A percentile compares a stretch with the other conserved stretches of the same genome.
phyloP scores from a whole-genome alignment of 2,329 filamentous ascomycete genomes.

The Tetracladium maxilliforme region DNA sequence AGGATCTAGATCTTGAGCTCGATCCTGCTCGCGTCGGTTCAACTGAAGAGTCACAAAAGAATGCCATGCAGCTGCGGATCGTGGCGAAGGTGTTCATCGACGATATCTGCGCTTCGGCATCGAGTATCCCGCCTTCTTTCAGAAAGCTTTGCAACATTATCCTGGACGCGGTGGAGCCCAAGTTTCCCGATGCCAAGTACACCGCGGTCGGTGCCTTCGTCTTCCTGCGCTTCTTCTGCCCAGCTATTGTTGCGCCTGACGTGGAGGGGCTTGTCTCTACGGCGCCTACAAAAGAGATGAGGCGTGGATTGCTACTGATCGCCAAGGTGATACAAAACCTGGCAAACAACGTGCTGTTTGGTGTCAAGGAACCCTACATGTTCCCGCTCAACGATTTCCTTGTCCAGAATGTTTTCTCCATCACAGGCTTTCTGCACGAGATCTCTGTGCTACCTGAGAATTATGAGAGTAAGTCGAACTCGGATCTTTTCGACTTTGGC shows the following conservation, averaged over 20 bases:
- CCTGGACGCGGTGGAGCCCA: conserved; percentile 43
- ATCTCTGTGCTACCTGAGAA: conserved; percentile 32
- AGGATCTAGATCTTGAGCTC: conserved; percentile 53
- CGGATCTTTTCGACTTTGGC: conserved; percentile 51
- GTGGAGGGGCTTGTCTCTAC: conserved; percentile 47
- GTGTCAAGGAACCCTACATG: conserved; percentile 61
- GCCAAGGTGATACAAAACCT: conserved; percentile 59
- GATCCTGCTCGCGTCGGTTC: conserved; percentile 47
- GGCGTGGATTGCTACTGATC: conserved; percentile 51
- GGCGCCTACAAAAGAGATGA: conserved; percentile 52
- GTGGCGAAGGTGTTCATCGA: conserved; percentile 60
- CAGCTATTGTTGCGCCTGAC: conserved; percentile 56
- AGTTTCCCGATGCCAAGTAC: conserved; percentile 57
- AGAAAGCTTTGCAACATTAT: conserved; percentile 56
- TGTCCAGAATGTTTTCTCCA: conserved; percentile 51
- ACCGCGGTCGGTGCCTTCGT: conserved; percentile 59
- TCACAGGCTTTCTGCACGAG: conserved; percentile 51
- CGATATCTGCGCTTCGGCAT: conserved; percentile 49
- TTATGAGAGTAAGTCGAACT: conserved; percentile 1
- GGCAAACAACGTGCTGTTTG: conserved; percentile 58
- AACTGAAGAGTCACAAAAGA: conserved; percentile 48
- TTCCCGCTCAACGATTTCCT: conserved; percentile 55
- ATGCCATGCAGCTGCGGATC: conserved; percentile 48
- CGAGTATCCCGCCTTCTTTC: conserved; percentile 47
- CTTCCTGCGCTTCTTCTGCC: conserved; percentile 59